Conservation (phyloP, 768 basidiomycete genomes). For the Termitomyces sp. region DNA sequence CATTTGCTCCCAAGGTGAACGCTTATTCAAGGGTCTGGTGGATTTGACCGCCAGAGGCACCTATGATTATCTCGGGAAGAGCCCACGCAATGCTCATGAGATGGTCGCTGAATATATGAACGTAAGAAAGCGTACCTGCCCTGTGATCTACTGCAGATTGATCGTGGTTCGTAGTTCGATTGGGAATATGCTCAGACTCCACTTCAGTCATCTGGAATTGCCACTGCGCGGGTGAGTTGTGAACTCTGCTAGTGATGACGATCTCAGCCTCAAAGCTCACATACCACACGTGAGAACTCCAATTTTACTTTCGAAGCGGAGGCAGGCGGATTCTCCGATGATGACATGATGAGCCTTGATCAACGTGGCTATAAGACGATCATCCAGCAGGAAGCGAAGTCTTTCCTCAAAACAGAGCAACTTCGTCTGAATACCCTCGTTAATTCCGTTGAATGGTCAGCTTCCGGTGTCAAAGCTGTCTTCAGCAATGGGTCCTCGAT, state of each 20-base stretch:
- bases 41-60: constrained; percentile 51
- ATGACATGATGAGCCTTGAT: not conserved
- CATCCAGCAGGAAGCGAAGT: not conserved
- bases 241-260: not conserved
- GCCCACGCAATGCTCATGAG: constrained; percentile 35
- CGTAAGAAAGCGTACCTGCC: constrained; percentile 15
- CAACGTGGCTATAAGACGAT: not conserved
- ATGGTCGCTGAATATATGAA: constrained; percentile 53
- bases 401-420: not conserved
- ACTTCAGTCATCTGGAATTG: constrained; percentile 44
- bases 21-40: constrained; percentile 38
- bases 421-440: not conserved
- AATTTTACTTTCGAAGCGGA: not conserved
- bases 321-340: not conserved
- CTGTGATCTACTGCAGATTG: not conserved
- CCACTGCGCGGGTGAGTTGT: constrained; percentile 17
- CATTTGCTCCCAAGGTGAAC: constrained; percentile 28
- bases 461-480: not conserved
- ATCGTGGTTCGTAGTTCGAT: constrained; percentile 24
- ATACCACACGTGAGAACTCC: too few species aligned
- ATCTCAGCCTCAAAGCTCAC: not conserved
- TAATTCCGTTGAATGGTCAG: not conserved
- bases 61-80: constrained; percentile 46
- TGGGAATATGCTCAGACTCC: constrained; percentile 53
- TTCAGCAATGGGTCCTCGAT: not conserved